A percentile compares a stretch with the other conserved stretches of the same genome.
Conservation (phyloP, 108 stramenopile species). For the Skeletonema menzelii region DNA sequence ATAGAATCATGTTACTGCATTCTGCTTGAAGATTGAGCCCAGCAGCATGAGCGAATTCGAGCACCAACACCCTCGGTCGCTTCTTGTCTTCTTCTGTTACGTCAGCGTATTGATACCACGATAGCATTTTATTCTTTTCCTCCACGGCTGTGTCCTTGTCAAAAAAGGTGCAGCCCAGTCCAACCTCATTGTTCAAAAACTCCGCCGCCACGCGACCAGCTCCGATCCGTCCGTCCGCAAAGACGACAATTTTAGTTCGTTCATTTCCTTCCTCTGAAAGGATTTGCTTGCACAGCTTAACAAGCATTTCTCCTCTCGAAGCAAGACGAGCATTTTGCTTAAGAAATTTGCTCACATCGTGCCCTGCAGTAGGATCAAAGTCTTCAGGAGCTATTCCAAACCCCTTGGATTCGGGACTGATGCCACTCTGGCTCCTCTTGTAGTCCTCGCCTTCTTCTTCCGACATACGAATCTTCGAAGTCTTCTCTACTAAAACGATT, state of each 20-base stretch:
- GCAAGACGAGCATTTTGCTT: conserved; percentile 48
- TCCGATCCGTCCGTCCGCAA: conserved; percentile 63
- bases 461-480: conserved; percentile 33
- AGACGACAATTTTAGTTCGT: conserved; percentile 75
- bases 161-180: conserved; percentile 54
- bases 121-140: conserved; percentile 68
- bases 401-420: conserved; percentile 42
- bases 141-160: conserved; percentile 46
- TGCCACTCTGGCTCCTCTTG: conserved; percentile 54
- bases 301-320: conserved; percentile 45
- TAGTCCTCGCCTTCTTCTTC: conserved; percentile 47
- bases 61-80: too few species aligned
- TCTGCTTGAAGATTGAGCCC: conserved; percentile 82
- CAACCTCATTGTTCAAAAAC: conserved; percentile 35
- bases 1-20: too few species aligned
- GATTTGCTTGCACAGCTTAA: conserved; percentile 55
- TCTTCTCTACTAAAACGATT: conserved; percentile 40
- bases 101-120: conserved; percentile 71
- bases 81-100: conserved; percentile 72
- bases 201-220: conserved; percentile 42
- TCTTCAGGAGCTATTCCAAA: conserved; percentile 56
- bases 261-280: conserved; percentile 48
- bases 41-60: conserved; percentile 75
- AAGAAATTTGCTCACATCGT: conserved; percentile 60
- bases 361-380: conserved; percentile 58